Conservation (phyloP, 192 early-diverging fungal species). For the Chytriomyces sp. region DNA sequence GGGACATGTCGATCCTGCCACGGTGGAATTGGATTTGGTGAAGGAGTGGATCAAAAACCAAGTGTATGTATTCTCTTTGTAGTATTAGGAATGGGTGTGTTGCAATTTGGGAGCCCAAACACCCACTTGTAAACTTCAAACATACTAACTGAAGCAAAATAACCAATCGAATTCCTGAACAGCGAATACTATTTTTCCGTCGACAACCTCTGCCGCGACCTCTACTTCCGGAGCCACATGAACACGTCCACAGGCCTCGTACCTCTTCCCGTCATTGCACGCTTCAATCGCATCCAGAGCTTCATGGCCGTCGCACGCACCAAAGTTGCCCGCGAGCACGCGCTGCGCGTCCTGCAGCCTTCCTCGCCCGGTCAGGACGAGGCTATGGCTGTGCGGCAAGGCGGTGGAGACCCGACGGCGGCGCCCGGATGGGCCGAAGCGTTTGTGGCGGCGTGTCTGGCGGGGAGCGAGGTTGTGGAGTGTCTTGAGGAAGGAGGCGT, state of each 20-base stretch:
- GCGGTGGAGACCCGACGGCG: conserved; percentile 22
- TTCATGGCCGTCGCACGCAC: conserved; percentile 33
- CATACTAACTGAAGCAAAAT: not conserved
- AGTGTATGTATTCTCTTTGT: conserved; percentile 34
- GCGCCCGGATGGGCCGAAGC: conserved; percentile 29
- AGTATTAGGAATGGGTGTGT: not conserved
- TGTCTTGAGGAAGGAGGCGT: conserved; percentile 37
- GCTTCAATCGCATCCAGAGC: conserved; percentile 81
- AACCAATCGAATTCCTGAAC: conserved; percentile 1
- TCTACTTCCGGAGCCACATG: conserved; percentile 94
- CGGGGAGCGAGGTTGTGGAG: conserved; percentile 58
- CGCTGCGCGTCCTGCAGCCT: no score
- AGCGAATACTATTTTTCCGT: conserved; percentile 97
- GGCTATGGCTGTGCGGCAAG: no score
- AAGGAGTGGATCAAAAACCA: conserved; percentile 48
- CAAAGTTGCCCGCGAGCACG: conserved; percentile 4
- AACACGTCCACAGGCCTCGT: conserved; percentile 79
- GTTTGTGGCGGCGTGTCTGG: conserved; percentile 32
- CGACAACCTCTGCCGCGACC: conserved; percentile 95
- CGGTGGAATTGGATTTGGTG: conserved; percentile 44
- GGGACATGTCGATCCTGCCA: conserved; percentile 27
- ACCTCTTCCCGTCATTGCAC: conserved; percentile 71
- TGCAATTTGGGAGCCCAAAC: not conserved
- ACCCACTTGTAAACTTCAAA: not conserved
- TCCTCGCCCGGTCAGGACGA: no score